Conservation (phyloP, 1,284 basidiomycete genomes). For the Hemileia vastatrix region DNA sequence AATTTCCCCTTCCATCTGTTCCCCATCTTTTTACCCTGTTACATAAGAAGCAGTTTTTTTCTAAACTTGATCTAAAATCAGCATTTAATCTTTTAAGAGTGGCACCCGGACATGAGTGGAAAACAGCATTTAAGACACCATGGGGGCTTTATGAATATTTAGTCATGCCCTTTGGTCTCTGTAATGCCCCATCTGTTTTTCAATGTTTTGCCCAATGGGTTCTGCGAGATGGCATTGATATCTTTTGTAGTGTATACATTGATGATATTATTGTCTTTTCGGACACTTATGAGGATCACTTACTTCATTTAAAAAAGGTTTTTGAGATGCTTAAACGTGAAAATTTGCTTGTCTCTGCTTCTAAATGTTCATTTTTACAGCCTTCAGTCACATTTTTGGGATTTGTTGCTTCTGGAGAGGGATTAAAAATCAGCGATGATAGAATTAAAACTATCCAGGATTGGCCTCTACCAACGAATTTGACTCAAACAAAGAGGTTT, state of each 20-base stretch:
- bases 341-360: background rate
- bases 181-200: constrained; percentile 45
- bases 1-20: constrained; percentile 3
- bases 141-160: constrained; percentile 46
- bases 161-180: constrained; percentile 48
- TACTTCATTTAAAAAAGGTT: background rate
- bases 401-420: background rate
- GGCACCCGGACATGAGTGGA: constrained; percentile 37
- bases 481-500: background rate
- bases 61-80: constrained; percentile 38
- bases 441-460: constrained; percentile 2
- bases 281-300: background rate
- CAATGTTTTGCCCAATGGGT: constrained; percentile 10
- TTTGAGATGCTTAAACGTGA: background rate
- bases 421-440: background rate
- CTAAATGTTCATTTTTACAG: constrained; percentile 5
- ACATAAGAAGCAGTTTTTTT: background rate
- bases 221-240: background rate
- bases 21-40: background rate
- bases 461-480: constrained; percentile 2
- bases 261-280: constrained; percentile 17
- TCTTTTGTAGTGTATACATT: constrained; percentile 13
- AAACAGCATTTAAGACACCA: constrained; percentile 45
- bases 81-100: constrained; percentile 42
- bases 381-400: constrained; percentile 6